Conservation (phyloP, 306 rosid genomes). For the Spatholobus suberectus region DNA sequence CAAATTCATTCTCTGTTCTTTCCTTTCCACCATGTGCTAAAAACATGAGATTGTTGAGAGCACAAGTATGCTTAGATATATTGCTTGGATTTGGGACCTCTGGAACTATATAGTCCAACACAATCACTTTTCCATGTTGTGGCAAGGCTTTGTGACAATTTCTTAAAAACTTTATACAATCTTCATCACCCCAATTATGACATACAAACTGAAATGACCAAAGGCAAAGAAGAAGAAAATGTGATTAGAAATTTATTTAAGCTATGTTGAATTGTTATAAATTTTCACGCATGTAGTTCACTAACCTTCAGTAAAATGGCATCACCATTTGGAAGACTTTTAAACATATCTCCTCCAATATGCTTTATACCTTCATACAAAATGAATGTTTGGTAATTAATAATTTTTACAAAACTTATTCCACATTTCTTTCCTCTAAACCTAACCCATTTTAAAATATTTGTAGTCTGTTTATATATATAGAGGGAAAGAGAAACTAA, state of each 20-base stretch:
- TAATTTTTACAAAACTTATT: background rate
- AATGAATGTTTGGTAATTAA: background rate
- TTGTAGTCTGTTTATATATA: background rate
- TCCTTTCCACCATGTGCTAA: background rate
- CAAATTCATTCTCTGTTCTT: constrained; percentile 16
- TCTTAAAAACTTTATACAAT: constrained; percentile 17
- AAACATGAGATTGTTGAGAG: background rate
- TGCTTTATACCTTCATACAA: background rate
- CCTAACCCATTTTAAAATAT: background rate
- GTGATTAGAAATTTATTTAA: background rate
- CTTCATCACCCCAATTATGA: constrained; percentile 25
- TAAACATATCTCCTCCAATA: constrained; percentile 17
- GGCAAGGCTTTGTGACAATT: constrained; percentile 26
- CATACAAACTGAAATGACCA: background rate
- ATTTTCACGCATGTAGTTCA: background rate
- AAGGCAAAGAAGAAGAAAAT: too few species aligned
- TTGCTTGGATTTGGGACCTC: background rate
- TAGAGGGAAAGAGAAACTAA: background rate
- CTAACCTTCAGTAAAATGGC: constrained; percentile 14
- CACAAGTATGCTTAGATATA: background rate
- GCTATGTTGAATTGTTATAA: background rate
- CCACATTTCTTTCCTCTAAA: too few species aligned
- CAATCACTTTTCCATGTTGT: constrained; percentile 21
- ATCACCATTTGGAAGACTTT: constrained; percentile 16
- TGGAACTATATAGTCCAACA: background rate